phyloP scores from a whole-genome alignment of 1,139 yeast species.

The Geotrichum fermentans region DNA sequence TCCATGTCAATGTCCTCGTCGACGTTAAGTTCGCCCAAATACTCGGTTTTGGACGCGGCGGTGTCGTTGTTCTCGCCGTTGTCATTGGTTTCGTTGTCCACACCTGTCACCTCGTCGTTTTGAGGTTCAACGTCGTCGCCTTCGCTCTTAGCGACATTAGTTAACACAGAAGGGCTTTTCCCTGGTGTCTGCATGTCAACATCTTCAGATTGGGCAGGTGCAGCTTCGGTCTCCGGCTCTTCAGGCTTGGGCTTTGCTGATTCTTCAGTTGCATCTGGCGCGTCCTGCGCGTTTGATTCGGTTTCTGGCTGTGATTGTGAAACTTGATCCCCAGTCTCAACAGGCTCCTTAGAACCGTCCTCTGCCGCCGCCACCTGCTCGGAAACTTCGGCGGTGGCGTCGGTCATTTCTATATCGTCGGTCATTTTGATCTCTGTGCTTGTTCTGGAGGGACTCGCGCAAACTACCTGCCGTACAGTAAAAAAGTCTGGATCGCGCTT shows the following conservation, averaged over 20 bases:
- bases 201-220: background rate
- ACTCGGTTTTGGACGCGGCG: background rate
- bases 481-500: background rate
- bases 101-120: background rate
- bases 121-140: background rate
- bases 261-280: too few relatives aligned
- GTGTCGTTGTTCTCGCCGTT: background rate
- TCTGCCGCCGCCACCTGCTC: background rate
- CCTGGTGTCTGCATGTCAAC: background rate
- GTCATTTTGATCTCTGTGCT: too few relatives aligned
- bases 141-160: background rate
- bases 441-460: background rate
- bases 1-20: slow-evolving; percentile 27
- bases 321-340: background rate
- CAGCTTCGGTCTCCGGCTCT: background rate
- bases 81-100: background rate
- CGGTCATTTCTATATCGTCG: slow-evolving; percentile 27
- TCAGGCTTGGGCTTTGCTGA: background rate
- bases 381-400: slow-evolving; percentile 14
- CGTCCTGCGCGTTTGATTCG: background rate
- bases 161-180: background rate
- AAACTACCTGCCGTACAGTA: background rate
- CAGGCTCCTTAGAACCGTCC: too few relatives aligned
- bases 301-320: background rate
- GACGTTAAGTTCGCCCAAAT: slow-evolving; percentile 5